phyloP scores from a whole-genome alignment of 805 yeast genomes.

The Groenewaldozyma salmanticensis region DNA sequence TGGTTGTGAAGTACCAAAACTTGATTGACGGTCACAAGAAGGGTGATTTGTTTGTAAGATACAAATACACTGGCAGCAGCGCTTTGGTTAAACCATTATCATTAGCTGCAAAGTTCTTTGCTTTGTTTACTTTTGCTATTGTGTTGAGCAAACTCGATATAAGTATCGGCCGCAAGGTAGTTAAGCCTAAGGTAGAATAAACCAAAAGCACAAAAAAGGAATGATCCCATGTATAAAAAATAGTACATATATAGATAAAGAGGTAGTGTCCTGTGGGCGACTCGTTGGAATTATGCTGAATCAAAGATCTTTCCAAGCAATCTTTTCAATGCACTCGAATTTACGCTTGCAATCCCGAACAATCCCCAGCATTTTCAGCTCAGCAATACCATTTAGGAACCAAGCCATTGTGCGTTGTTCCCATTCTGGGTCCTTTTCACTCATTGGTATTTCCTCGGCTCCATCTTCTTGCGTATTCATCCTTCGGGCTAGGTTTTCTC shows the following conservation, averaged over 20 bases:
- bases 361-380: constrained; percentile 60
- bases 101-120: constrained; percentile 51
- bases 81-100: constrained; percentile 57
- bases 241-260: neutral
- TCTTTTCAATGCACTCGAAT: constrained; percentile 59
- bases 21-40: constrained; percentile 58
- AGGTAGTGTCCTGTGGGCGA: no score
- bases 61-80: constrained; percentile 45
- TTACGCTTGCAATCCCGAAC: constrained; percentile 49
- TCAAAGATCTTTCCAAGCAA: constrained; percentile 58
- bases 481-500: constrained; percentile 24
- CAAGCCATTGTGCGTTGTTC: constrained; percentile 55
- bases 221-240: neutral
- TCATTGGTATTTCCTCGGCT: constrained; percentile 10
- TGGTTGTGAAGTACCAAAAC: constrained; percentile 49
- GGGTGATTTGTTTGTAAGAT: constrained; percentile 49
- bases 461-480: constrained; percentile 15
- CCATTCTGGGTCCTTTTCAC: constrained; percentile 38
- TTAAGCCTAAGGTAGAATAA: constrained; percentile 2
- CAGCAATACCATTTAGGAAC: constrained; percentile 67
- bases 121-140: constrained; percentile 50
- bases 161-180: constrained; percentile 19
- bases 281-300: no score
- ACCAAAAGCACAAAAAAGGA: constrained; percentile 1
- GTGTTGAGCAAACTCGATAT: constrained; percentile 39